Evolutionary conservation across 2,329 filamentous ascomycete species (phyloP), one percentile per base, ranked within the genome.

Genomic region (Pestalotiopsis fici): DNA sequence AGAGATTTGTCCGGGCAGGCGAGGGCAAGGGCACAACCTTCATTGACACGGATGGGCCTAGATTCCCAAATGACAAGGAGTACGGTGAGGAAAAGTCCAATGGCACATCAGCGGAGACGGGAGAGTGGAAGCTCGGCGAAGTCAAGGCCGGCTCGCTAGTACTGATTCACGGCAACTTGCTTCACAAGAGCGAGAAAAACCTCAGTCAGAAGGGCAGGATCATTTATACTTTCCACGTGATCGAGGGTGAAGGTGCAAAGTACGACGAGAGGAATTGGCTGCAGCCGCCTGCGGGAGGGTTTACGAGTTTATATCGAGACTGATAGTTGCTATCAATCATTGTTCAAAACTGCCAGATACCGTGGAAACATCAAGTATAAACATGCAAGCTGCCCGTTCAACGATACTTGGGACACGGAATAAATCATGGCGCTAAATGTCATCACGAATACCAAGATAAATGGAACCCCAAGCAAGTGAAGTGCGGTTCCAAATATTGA

Each of bases 141-240:
- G 94, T 98, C 65, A 95, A 95, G 82, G 94, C 95, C 0, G 96
- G 96, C 0, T 93, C 92, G 59, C 79, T 99, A 79, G 94, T 98
- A 60, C 81, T 99, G 69, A 98, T 99, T 71, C 95, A 99, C 82
- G 96, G 96, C 1, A 98, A 98, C 79, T 82, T 98, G 73, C 78
- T 98, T 82, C 96, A 99, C 81, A 97, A 97, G 88, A 98, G 95
- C 78, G 94, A 97, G 87, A 93, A 88, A 85, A 99, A 99, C 78
- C 86, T 88, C 66, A 97, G 95, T 78, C 81, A 86, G 71, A 95
- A 93, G 84, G 94, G 95, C 25, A 86, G 95, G 71, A 97, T 96
- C 77, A 97, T 98, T 65, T 99, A 98, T 80, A 98, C 96, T 0
- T 99, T 98, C 78, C 96, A 99, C 83, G 88, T 97, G 67, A 98